Evolutionary conservation across 2,329 filamentous ascomycete genomes (phyloP).

Genomic region (Epichloe bromicola): DNA sequence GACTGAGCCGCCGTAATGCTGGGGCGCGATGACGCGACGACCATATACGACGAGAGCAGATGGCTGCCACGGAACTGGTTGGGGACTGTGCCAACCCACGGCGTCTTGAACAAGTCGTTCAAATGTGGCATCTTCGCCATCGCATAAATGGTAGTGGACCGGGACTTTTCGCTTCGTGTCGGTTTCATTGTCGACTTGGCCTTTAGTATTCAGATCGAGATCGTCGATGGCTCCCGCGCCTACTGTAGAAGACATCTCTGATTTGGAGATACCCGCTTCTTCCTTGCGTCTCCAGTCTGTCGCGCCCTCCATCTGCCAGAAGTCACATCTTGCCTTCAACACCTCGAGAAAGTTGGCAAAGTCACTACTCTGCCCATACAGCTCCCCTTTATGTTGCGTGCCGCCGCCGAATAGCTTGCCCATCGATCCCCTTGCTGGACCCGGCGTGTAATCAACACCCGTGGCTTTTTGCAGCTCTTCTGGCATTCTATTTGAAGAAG

Average conservation of each 20-base stretch:
- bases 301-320: slow-evolving; percentile 71
- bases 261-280: slow-evolving; percentile 10
- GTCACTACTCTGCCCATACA: slow-evolving; percentile 52
- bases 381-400: slow-evolving; percentile 25
- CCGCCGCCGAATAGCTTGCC: slow-evolving; percentile 33
- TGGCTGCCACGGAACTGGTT: slow-evolving; percentile 26
- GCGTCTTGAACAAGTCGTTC: slow-evolving; percentile 10
- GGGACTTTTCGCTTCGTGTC: slow-evolving; percentile 13
- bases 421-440: slow-evolving; percentile 38
- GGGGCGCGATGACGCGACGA: slow-evolving; percentile 45
- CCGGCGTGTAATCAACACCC: slow-evolving; percentile 52
- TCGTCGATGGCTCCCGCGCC: neutral
- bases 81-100: slow-evolving; percentile 11
- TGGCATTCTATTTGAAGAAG: slow-evolving; percentile 72
- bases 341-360: slow-evolving; percentile 67
- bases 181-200: neutral
- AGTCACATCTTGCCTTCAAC: slow-evolving; percentile 63
- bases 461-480: slow-evolving; percentile 67
- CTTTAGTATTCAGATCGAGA: neutral
- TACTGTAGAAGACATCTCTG: neutral
- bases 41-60: slow-evolving; percentile 45
- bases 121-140: slow-evolving; percentile 17
- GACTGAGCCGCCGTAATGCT: slow-evolving; percentile 42
- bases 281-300: slow-evolving; percentile 57
- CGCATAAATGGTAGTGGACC: slow-evolving; percentile 17